Conservation (phyloP, 306 rosid genomes). For the Prosopis cineraria region DNA sequence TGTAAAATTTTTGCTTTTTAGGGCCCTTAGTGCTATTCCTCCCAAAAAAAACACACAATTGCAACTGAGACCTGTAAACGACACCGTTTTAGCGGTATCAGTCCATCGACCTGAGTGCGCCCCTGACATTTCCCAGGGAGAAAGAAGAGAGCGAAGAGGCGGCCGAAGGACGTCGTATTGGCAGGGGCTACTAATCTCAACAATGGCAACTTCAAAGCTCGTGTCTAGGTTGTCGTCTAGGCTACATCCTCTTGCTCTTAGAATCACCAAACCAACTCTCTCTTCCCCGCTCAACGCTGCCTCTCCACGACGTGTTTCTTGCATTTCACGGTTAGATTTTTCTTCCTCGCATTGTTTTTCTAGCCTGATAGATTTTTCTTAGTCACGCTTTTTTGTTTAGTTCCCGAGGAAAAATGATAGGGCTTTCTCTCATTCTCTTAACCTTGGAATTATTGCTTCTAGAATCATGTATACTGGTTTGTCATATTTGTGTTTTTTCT, state of each 20-base stretch:
- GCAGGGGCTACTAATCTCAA: neutral
- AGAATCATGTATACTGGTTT: neutral
- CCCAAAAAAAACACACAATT: too few relatives aligned
- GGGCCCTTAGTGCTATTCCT: too few relatives aligned
- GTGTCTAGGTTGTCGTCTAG: slow-evolving; percentile 60
- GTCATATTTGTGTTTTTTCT: neutral
- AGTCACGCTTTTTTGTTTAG: neutral
- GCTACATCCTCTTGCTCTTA: slow-evolving; percentile 45
- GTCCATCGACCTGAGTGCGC: neutral
- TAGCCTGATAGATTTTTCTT: neutral
- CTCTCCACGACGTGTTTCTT: slow-evolving; percentile 51
- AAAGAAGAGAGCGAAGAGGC: neutral
- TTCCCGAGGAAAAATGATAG: neutral
- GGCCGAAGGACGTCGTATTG: neutral
- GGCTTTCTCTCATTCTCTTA: neutral
- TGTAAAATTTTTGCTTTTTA: too few relatives aligned
- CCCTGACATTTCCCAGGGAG: neutral
- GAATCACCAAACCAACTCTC: slow-evolving; percentile 40
- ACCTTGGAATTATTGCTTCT: neutral
- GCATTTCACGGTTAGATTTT: slow-evolving; percentile 56
- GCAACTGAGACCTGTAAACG: slow-evolving; percentile 7
- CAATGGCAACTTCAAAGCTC: slow-evolving; percentile 63
- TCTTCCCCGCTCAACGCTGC: slow-evolving; percentile 41
- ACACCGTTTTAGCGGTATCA: neutral
- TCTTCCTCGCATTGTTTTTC: neutral